A percentile compares a stretch with the other conserved stretches of the same genome.
Conservation (phyloP, 352 stramenopile species). For the Phytopythium mirpurense region DNA sequence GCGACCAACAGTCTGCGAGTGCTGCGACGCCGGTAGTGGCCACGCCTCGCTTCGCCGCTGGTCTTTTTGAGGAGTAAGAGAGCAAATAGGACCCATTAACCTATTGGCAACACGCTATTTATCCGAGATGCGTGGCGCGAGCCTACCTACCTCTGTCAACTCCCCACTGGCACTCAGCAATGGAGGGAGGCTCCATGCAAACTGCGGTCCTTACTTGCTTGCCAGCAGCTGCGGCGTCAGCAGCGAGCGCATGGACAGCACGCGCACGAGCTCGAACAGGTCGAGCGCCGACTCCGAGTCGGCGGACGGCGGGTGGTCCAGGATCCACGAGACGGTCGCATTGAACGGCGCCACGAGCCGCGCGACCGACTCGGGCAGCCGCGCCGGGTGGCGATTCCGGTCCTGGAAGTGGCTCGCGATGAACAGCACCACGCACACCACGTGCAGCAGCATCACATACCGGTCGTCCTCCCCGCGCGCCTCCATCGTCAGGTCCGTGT, state of each 20-base stretch:
- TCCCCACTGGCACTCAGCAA: neutral
- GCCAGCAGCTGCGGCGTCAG: slow-evolving; percentile 32
- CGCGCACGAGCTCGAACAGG: slow-evolving; percentile 67
- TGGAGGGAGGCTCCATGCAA: too few species aligned
- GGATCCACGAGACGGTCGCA: slow-evolving; percentile 45
- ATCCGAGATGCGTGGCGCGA: neutral
- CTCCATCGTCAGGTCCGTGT: slow-evolving; percentile 40
- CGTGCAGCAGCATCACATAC: slow-evolving; percentile 76
- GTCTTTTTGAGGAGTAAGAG: slow-evolving; percentile 3
- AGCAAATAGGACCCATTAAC: slow-evolving; percentile 6
- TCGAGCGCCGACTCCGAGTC: slow-evolving; percentile 50
- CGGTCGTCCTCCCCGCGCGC: slow-evolving; percentile 67
- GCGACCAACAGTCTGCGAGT: neutral
- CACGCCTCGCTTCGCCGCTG: neutral
- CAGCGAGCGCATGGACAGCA: slow-evolving; percentile 46
- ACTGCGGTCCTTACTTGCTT: too few species aligned
- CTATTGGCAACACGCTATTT: slow-evolving; percentile 8
- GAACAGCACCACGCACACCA: slow-evolving; percentile 63
- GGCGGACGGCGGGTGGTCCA: slow-evolving; percentile 44
- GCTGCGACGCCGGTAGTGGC: slow-evolving; percentile 3
- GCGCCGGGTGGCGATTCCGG: slow-evolving; percentile 31
- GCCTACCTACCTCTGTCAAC: neutral
- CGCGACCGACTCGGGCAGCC: slow-evolving; percentile 26
- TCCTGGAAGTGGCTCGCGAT: slow-evolving; percentile 57
- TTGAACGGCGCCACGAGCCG: slow-evolving; percentile 59